Evolutionary conservation across 345 rosid genomes (phyloP), one percentile per base, ranked within the genome.

Genomic region (Gossypium rotundifolium): DNA sequence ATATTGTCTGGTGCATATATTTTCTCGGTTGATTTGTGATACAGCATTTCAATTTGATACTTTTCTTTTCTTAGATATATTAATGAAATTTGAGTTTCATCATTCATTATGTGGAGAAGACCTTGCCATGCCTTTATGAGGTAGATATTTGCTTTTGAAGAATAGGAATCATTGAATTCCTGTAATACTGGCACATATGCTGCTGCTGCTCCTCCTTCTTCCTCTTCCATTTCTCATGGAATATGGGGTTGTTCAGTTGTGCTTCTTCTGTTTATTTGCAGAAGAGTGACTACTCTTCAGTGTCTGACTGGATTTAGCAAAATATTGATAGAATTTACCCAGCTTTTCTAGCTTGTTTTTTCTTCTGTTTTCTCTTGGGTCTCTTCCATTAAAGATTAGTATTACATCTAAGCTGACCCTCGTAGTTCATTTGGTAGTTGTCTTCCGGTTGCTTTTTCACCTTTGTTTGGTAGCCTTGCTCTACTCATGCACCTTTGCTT

Each of bases 1-100:
- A 18, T 49, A 48, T 63, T 75, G 73, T 76, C 40, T 74, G 22
- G 17, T 68, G 70, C 70, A 64, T 68, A 25, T 60, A 72, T 71
- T 59, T 45, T 75, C 23, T 53, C 22, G 49, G 23, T 17, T 75
- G 48, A 52, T 82, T 25, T 61, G 45, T 75, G 64, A 53, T 33
- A n/a, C 33, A 27, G 14, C 17, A 3, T 69, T 51, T 69, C 22
- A 69, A 25, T 51, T 23, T 27, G 9, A 17, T 27, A 69, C 23
- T 42, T 33, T 27, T 7, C 12, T 27, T 17, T 59, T 45, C 10
- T 0, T 33, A 53, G 71, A 71, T 54, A 38, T 11, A 18, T 29
- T 54, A 13, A 38, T 54, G 74, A 29, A 54, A 18, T 55, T 71
- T 55, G 48, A 33, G 7, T 54, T 44, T 71, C 18, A 5, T 8